Conservation (phyloP, 805 yeast genomes). For the Geotrichum ghanense region DNA sequence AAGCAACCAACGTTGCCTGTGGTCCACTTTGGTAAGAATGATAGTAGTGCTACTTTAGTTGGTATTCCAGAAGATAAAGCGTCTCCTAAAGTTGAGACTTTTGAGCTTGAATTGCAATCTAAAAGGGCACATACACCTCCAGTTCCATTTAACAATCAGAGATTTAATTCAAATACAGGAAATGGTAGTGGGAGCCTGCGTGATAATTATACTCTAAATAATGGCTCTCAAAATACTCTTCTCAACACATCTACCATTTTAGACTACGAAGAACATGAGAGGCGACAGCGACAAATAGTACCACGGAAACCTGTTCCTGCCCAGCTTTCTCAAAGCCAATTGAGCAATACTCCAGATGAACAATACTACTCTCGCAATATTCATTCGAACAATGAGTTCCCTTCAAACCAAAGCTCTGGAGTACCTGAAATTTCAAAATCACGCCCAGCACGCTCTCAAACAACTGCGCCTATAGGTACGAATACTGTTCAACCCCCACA, state of each 20-base stretch:
- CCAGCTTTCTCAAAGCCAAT: no score
- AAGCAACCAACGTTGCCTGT: slow-evolving; percentile 21
- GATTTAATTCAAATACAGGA: neutral
- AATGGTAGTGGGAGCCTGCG: neutral
- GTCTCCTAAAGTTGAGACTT: neutral
- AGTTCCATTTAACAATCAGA: neutral
- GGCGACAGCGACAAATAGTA: no score
- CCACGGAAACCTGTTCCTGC: no score
- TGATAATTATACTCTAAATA: neutral
- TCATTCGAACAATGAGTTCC: no score
- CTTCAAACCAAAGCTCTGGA: neutral
- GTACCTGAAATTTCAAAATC: neutral
- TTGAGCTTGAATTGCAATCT: neutral
- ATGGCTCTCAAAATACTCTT: neutral
- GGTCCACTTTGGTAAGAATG: slow-evolving; percentile 3
- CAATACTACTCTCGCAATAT: no score
- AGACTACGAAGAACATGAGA: neutral
- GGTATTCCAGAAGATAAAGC: neutral
- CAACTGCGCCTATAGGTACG: no score
- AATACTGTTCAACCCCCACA: neutral
- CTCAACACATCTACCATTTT: neutral
- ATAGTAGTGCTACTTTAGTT: neutral
- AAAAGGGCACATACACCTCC: neutral
- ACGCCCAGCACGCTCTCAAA: neutral
- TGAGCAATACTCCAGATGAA: no score